Percentiles rank a stretch among this genome's conserved stretches.
These are phyloP conservation scores for Phialophora tarda DNA, from an alignment of 2,329 filamentous ascomycete species.

Conservation along the genomic window DNA sequence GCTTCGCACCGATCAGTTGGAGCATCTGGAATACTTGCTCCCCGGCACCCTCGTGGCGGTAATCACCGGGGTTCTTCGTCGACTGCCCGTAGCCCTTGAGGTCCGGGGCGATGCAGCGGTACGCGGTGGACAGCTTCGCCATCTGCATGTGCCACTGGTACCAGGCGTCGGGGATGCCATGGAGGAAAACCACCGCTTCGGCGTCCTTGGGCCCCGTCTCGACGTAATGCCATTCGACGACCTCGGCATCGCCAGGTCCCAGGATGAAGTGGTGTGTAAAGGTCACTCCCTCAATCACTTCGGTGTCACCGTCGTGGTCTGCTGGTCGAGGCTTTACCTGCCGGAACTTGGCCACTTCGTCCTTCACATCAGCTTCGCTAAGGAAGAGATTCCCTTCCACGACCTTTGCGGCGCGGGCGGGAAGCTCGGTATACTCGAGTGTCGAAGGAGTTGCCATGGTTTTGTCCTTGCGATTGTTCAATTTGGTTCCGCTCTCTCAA, in stretches of 20 bases:
- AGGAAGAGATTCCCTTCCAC: conserved; percentile 1
- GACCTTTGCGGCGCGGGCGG: background rate
- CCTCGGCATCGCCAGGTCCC: conserved; percentile 21
- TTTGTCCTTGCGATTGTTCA: background rate
- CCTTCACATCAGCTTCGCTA: background rate
- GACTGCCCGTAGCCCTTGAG: conserved; percentile 31
- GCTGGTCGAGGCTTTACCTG: conserved; percentile 9
- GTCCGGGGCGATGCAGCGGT: conserved; percentile 23
- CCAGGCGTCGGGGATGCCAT: conserved; percentile 29
- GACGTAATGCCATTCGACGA: conserved; percentile 25
- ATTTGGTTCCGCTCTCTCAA: background rate
- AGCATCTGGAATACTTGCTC: conserved; percentile 27
- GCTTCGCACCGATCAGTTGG: conserved; percentile 13
- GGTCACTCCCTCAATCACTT: conserved; percentile 18
- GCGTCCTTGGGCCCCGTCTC: conserved; percentile 19
- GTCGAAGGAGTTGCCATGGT: conserved; percentile 4
- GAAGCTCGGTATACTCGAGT: background rate
- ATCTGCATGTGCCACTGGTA: conserved; percentile 30
- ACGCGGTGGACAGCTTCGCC: conserved; percentile 11
- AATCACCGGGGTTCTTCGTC: conserved; percentile 20
- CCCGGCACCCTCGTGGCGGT: conserved; percentile 22
- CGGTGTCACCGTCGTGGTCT: conserved; percentile 24
- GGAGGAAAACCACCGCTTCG: conserved; percentile 27
- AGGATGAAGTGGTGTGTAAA: conserved; percentile 28
- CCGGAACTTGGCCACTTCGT: conserved; percentile 7